Base-by-base conservation (phyloP, 2,329 filamentous ascomycete genomes). In the Aspergillus fischeri region DNA sequence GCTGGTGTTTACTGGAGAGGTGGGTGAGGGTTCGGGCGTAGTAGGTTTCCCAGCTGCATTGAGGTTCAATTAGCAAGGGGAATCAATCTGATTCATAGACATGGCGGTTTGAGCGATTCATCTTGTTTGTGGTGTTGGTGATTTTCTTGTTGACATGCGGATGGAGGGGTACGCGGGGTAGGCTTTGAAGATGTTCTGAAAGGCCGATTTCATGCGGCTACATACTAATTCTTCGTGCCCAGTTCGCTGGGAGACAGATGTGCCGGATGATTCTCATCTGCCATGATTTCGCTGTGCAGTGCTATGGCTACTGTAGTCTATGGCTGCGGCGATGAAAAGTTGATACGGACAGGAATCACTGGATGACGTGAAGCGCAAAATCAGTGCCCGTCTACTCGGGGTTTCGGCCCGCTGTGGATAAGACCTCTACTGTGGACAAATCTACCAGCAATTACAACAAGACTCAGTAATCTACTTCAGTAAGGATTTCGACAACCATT, bases 181-280 rank as follows among this genome's bases (percentile, higher is more conserved):
- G 42, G n/a, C 4, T 3, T 9, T 24, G 44, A 25, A 29, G 24
- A 28, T 45, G 20, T 47, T n/a, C 8, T 8, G 20, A n/a, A 45
- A 49, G 20, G 4, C 41, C 10, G 14, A 41, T 29, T 32, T 35
- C 9, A n/a, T 44, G 44, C 48, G 20, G 27, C 24, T 2, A 81
- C 85, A 67, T 79, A 95, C 91, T 96, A 95, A 80, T 93, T 87
- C 76, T 91, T 96, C 29, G 91, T 96, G 52, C 93, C 93, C 29
- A 97, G 84, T 72, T 84, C 71, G 80, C 83, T 96, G 20, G 92
- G 90, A 63, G 89, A 83, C 27, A 96, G 86, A 66, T 89, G 84
- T 1, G 76, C 75, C n/a, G 87, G 87, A 58, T 78, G 81, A 20
- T 51, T 63, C 4, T 69, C 63, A 35, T 67, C 65, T 42, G 65